Percentiles rank a stretch among this genome's conserved stretches.
Evolutionary conservation across 768 basidiomycete genomes (phyloP).

Genomic region (Leccinum broughii): DNA sequence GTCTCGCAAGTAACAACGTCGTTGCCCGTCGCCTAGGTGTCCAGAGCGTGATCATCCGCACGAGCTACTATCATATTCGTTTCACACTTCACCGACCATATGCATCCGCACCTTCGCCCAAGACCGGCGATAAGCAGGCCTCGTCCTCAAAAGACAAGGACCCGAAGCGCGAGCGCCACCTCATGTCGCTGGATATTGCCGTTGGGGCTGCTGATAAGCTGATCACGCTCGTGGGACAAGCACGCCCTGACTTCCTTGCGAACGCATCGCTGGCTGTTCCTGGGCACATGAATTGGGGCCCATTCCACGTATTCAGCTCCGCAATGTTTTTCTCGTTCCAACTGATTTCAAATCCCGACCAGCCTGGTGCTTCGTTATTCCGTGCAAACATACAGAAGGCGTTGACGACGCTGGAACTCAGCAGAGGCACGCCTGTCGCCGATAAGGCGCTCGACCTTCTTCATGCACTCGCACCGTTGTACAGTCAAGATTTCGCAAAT

Average conservation of each 20-base stretch:
- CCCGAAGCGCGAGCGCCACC: conserved; percentile 39
- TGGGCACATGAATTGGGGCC: conserved; percentile 82
- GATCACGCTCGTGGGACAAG: conserved; percentile 74
- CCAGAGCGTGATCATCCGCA: conserved; percentile 78
- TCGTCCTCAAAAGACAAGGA: conserved; percentile 33
- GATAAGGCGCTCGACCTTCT: conserved; percentile 77
- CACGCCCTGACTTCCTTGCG: conserved; percentile 72
- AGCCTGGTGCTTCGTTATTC: conserved; percentile 75
- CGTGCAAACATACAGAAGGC: conserved; percentile 74
- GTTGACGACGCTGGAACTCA: conserved; percentile 62
- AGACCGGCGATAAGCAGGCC: conserved; percentile 27
- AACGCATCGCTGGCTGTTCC: conserved; percentile 70
- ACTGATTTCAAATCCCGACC: conserved; percentile 76
- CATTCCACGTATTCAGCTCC: conserved; percentile 82
- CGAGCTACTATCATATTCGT: conserved; percentile 78
- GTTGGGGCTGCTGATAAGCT: conserved; percentile 76
- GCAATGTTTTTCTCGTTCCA: conserved; percentile 94
- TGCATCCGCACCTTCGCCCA: conserved; percentile 38
- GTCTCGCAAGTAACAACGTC: conserved; percentile 62
- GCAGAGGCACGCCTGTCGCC: conserved; percentile 62
- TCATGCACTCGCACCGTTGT: conserved; percentile 70
- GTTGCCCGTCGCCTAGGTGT: conserved; percentile 69
- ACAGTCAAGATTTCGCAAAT: conserved; percentile 59
- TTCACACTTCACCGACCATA: conserved; percentile 84
- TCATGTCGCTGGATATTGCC: conserved; percentile 70